Conservation (phyloP, 805 yeast species). For the Metschnikowia cerradonensis region DNA sequence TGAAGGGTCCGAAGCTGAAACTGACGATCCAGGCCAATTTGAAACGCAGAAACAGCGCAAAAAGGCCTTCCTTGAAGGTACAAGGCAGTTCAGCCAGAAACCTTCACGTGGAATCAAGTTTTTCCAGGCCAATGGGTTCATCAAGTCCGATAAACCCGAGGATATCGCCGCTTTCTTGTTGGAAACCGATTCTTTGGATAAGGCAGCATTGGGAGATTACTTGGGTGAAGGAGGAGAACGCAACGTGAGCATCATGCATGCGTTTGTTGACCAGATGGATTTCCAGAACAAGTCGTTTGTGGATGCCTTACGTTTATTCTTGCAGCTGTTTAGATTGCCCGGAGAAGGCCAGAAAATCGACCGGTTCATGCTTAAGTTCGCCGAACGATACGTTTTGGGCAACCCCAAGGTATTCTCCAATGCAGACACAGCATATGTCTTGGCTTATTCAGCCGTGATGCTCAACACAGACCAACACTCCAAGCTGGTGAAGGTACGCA, state of each 20-base stretch:
- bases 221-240: slow-evolving; percentile 83
- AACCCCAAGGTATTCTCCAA: slow-evolving; percentile 85
- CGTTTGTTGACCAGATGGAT: slow-evolving; percentile 85
- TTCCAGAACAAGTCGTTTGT: slow-evolving; percentile 68
- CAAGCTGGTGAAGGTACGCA: slow-evolving; percentile 75
- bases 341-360: slow-evolving; percentile 99
- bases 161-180: slow-evolving; percentile 74
- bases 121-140: slow-evolving; percentile 60
- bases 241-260: slow-evolving; percentile 83
- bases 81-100: slow-evolving; percentile 74
- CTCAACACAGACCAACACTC: slow-evolving; percentile 94
- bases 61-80: slow-evolving; percentile 73
- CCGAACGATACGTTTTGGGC: slow-evolving; percentile 83
- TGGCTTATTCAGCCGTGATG: slow-evolving; percentile 89
- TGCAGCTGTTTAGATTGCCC: slow-evolving; percentile 89
- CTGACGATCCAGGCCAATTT: slow-evolving; percentile 78
- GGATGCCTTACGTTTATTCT: slow-evolving; percentile 77
- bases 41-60: slow-evolving; percentile 81
- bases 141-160: slow-evolving; percentile 55
- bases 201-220: slow-evolving; percentile 82
- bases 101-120: slow-evolving; percentile 75
- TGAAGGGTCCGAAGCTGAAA: slow-evolving; percentile 50
- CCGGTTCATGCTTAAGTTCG: slow-evolving; percentile 94
- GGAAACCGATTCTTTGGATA: slow-evolving; percentile 71
- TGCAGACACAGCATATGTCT: slow-evolving; percentile 90